Percentiles rank a stretch among this genome's conserved stretches.
Conservation (phyloP, 805 yeast species). For the Candida insectalens region DNA sequence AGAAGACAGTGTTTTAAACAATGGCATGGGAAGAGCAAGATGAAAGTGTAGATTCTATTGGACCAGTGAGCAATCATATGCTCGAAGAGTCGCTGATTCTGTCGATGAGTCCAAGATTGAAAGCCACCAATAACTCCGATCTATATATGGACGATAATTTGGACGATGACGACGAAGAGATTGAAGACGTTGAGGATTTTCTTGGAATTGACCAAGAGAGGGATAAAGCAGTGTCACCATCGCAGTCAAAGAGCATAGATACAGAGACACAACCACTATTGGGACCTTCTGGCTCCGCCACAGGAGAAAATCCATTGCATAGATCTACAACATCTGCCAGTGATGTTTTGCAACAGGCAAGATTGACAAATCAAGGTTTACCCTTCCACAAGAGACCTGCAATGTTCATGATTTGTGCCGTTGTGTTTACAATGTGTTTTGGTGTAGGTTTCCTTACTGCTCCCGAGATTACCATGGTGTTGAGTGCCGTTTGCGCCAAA, state of each 20-base stretch:
- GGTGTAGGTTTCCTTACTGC: slow-evolving; percentile 30
- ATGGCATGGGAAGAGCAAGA: no score
- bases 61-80: not conserved
- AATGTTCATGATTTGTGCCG: slow-evolving; percentile 34
- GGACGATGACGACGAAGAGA: slow-evolving; percentile 24
- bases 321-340: slow-evolving; percentile 20
- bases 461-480: slow-evolving; percentile 26
- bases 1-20: no score
- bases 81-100: not conserved
- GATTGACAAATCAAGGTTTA: slow-evolving; percentile 25
- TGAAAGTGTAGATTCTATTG: no score
- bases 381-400: slow-evolving; percentile 54
- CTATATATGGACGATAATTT: slow-evolving; percentile 26
- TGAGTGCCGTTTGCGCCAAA: slow-evolving; percentile 30
- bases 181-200: slow-evolving; percentile 12
- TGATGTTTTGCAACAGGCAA: slow-evolving; percentile 40
- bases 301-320: no score
- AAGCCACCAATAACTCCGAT: slow-evolving; percentile 6
- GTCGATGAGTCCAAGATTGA: not conserved
- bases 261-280: no score
- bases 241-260: no score
- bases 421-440: slow-evolving; percentile 33
- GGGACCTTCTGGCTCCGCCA: no score
- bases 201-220: no score
- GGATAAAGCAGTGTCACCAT: no score